Percentiles rank a stretch among this genome's conserved stretches.
Evolutionary conservation across 129 eudicot genomes (phyloP).

Genomic region (Ambrosia trifida): DNA sequence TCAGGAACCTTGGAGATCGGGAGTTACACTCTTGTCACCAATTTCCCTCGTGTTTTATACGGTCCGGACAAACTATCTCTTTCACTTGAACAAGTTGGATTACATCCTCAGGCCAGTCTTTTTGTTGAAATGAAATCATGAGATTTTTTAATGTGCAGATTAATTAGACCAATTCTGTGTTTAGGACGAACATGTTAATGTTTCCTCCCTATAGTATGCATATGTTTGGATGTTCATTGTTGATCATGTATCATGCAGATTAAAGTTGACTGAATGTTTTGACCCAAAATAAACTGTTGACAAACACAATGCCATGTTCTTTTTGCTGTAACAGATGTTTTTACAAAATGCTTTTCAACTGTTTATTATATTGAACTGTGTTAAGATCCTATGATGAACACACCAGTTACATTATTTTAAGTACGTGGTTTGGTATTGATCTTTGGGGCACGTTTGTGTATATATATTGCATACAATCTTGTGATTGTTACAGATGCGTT

Average conservation of each 20-base stretch:
- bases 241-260: conserved; percentile 19
- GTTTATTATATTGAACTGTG: not conserved
- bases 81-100: conserved; percentile 72
- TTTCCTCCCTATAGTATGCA: conserved; percentile 10
- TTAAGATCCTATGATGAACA: not conserved
- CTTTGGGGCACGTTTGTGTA: too few species aligned
- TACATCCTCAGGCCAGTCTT: conserved; percentile 98
- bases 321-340: not conserved
- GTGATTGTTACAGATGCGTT: too few species aligned
- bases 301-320: conserved; percentile 7
- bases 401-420: not conserved
- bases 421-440: not conserved
- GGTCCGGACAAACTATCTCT: conserved; percentile 66
- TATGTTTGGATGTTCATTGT: conserved; percentile 11
- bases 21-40: conserved; percentile 75
- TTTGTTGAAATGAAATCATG: conserved; percentile 76
- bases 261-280: not conserved
- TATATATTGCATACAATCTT: too few species aligned
- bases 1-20: conserved; percentile 69
- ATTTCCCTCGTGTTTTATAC: conserved; percentile 81
- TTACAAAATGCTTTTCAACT: not conserved
- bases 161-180: conserved; percentile 12
- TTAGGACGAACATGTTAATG: conserved; percentile 16
- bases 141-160: conserved; percentile 7
- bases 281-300: conserved; percentile 17